These are phyloP conservation scores for Globisporangium canariense DNA, from an alignment of 352 stramenopile species.

Conservation along the genomic window DNA sequence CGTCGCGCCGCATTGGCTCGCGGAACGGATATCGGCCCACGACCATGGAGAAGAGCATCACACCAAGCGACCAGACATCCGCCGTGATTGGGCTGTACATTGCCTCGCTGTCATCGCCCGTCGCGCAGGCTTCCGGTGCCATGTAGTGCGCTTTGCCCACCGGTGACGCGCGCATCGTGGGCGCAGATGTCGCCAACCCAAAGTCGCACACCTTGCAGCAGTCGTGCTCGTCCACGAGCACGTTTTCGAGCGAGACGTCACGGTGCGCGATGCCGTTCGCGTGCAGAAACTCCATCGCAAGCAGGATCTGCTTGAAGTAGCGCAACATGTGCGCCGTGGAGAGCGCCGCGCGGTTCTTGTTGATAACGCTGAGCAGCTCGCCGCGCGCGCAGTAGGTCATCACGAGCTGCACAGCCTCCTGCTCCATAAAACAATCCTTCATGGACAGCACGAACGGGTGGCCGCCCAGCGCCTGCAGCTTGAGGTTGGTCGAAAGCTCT, in stretches of 20 bases:
- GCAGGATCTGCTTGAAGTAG: constrained; percentile 69
- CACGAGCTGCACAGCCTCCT: constrained; percentile 59
- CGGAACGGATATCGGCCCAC: constrained; percentile 62
- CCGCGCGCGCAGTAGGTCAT: constrained; percentile 64
- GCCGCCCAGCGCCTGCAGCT: constrained; percentile 51
- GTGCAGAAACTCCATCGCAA: constrained; percentile 70
- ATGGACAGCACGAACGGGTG: constrained; percentile 69
- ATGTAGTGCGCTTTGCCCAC: constrained; percentile 84
- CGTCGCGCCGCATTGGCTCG: constrained; percentile 47
- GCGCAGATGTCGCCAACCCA: constrained; percentile 48
- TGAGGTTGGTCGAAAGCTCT: constrained; percentile 69
- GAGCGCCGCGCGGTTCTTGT: constrained; percentile 36
- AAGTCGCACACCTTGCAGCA: constrained; percentile 82
- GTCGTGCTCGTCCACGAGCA: constrained; percentile 65
- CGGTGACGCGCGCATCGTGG: constrained; percentile 26
- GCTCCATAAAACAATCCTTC: constrained; percentile 61
- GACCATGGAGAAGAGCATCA: constrained; percentile 78
- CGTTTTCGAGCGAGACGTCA: constrained; percentile 81
- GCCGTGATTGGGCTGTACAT: constrained; percentile 59
- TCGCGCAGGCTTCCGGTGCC: constrained; percentile 58
- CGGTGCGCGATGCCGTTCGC: constrained; percentile 71
- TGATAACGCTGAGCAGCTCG: constrained; percentile 75
- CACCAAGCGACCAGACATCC: constrained; percentile 79
- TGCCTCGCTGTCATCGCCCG: constrained; percentile 11
- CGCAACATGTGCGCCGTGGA: constrained; percentile 27